Evolutionary conservation across 768 basidiomycete species (phyloP).

Genomic region (Cystobasidiopsis lactophilus): DNA sequence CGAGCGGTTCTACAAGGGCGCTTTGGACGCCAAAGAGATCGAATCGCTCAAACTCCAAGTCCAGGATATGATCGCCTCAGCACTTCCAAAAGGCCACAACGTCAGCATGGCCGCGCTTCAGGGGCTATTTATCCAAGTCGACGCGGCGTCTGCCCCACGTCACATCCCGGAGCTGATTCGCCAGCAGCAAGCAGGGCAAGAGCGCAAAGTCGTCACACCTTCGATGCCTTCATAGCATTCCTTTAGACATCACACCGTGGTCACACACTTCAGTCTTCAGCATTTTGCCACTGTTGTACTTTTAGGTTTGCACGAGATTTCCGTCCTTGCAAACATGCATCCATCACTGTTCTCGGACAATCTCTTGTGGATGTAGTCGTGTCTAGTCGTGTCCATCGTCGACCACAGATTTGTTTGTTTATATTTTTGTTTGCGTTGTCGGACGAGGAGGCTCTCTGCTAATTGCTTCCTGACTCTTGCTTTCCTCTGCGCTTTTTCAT

Average conservation of each 20-base stretch:
- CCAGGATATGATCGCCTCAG: slow-evolving; percentile 37
- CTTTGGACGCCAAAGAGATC: slow-evolving; percentile 25
- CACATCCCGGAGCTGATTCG: slow-evolving; percentile 17
- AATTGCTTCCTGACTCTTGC: too few species aligned
- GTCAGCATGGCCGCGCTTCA: slow-evolving; percentile 94
- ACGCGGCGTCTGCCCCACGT: slow-evolving; percentile 18
- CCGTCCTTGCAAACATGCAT: too few species aligned
- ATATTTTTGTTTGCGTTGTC: too few species aligned
- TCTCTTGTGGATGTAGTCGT: too few species aligned
- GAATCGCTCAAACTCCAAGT: slow-evolving; percentile 31
- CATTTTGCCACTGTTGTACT: too few species aligned
- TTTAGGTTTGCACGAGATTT: too few species aligned
- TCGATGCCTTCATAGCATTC: neutral
- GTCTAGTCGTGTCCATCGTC: too few species aligned
- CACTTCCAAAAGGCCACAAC: slow-evolving; percentile 34
- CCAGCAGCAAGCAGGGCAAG: neutral
- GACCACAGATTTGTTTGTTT: too few species aligned
- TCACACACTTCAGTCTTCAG: neutral
- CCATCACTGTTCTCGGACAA: too few species aligned
- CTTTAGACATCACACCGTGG: neutral
- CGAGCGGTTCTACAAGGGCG: slow-evolving; percentile 54
- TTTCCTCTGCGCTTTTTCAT: too few species aligned
- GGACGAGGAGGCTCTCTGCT: too few species aligned
- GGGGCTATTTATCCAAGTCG: slow-evolving; percentile 69
- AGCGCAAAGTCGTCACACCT: neutral